Percentiles rank a stretch among this genome's conserved stretches.
Evolutionary conservation across 2,329 filamentous ascomycete genomes (phyloP).

Genomic region (Ascochyta rabiei): DNA sequence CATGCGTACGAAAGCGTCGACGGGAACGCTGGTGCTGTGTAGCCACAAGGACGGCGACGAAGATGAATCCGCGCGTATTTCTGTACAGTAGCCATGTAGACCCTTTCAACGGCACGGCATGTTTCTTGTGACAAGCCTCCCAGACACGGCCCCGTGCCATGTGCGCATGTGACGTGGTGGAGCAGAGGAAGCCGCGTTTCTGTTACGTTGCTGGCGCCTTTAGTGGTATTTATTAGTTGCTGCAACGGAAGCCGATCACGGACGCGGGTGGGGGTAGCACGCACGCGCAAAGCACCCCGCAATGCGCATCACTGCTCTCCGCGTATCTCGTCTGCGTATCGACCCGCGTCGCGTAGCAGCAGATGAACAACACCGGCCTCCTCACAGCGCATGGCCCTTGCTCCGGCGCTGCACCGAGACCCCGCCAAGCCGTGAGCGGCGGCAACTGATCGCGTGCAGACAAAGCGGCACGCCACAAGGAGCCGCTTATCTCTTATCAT

Average conservation of each 20-base stretch:
- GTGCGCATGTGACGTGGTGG: slow-evolving; percentile 3
- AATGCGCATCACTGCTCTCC: slow-evolving; percentile 5
- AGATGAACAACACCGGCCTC: neutral
- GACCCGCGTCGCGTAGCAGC: neutral
- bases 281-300: neutral
- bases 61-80: neutral
- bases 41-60: neutral
- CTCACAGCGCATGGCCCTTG: neutral
- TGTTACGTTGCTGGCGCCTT: slow-evolving; percentile 35
- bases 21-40: slow-evolving; percentile 11
- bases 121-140: slow-evolving; percentile 3
- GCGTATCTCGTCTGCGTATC: slow-evolving; percentile 13
- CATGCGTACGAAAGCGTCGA: slow-evolving; percentile 28
- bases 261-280: slow-evolving; percentile 11
- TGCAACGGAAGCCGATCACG: slow-evolving; percentile 24
- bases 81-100: neutral
- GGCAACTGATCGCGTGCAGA: slow-evolving; percentile 26
- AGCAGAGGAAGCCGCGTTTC: slow-evolving; percentile 20
- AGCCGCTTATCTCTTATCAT: slow-evolving; percentile 9
- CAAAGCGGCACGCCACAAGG: neutral
- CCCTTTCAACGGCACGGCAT: neutral
- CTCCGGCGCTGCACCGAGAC: slow-evolving; percentile 2
- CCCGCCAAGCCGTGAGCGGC: slow-evolving; percentile 32
- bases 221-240: slow-evolving; percentile 33
- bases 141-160: neutral